Conservation (phyloP, 2,329 filamentous ascomycete species). For the Xylariomycetidae sp. region DNA sequence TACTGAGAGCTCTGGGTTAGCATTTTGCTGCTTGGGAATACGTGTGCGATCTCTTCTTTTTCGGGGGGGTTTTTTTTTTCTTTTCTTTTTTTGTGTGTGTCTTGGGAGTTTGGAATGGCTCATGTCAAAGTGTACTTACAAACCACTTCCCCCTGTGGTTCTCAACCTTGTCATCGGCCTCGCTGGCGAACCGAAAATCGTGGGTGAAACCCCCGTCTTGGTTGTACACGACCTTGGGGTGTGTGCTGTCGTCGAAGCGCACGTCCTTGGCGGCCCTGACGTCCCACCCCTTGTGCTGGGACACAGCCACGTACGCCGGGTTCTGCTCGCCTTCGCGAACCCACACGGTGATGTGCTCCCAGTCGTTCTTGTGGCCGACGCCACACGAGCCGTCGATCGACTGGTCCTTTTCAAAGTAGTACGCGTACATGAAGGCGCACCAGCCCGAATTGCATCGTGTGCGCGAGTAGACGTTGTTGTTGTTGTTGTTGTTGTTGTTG, state of each 20-base stretch:
- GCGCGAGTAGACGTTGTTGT: slow-evolving; percentile 36
- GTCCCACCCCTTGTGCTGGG: slow-evolving; percentile 13
- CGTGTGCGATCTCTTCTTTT: too few relatives aligned
- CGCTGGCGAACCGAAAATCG: slow-evolving; percentile 11
- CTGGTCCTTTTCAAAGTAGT: slow-evolving; percentile 37
- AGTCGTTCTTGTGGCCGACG: slow-evolving; percentile 28
- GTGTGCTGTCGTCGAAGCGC: slow-evolving; percentile 11
- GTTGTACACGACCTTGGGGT: slow-evolving; percentile 17
- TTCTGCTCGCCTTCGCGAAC: slow-evolving; percentile 5
- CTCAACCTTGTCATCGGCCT: slow-evolving; percentile 12
- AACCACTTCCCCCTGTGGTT: slow-evolving; percentile 13
- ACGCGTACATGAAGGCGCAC: slow-evolving; percentile 35
- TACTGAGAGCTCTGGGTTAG: too few relatives aligned
- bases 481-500: too few relatives aligned
- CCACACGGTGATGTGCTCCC: slow-evolving; percentile 17
- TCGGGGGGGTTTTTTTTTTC: too few relatives aligned
- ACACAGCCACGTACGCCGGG: slow-evolving; percentile 10
- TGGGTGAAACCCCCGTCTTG: slow-evolving; percentile 15
- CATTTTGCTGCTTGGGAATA: too few relatives aligned
- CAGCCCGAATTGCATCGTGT: slow-evolving; percentile 35
- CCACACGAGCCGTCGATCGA: slow-evolving; percentile 14
- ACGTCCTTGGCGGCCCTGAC: slow-evolving; percentile 8
- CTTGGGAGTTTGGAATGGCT: too few relatives aligned
- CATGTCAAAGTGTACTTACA: too few relatives aligned
- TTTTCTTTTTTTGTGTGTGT: too few relatives aligned